These are phyloP conservation scores for Bauhinia variegata DNA, from an alignment of 306 rosid genomes.

Conservation along the genomic window DNA sequence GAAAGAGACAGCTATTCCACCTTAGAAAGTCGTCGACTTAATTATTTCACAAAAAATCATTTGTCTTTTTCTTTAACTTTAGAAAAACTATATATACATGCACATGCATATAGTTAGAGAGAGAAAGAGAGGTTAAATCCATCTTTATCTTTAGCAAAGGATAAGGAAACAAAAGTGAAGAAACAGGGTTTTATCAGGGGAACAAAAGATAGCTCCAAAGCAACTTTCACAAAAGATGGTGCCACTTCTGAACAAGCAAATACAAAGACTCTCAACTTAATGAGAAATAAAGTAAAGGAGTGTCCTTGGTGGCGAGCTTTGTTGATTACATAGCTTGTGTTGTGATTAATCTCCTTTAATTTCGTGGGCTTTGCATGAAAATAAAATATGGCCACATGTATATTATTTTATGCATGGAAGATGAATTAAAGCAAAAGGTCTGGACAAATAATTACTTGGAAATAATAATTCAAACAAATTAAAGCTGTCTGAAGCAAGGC, in stretches of 20 bases:
- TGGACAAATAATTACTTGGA: no score
- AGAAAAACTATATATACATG: no score
- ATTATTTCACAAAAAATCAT: no score
- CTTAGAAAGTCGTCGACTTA: no score
- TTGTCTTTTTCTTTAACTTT: no score
- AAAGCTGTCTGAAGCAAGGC: not conserved
- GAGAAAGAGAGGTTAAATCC: not conserved
- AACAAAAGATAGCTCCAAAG: conserved; percentile 34
- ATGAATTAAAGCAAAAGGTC: no score
- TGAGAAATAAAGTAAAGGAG: not conserved
- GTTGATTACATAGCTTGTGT: conserved; percentile 20
- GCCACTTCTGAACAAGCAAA: conserved; percentile 14
- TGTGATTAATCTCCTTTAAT: not conserved
- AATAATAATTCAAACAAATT: no score
- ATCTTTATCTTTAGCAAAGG: conserved; percentile 15
- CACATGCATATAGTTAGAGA: not conserved
- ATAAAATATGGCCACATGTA: no score
- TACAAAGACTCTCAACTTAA: not conserved
- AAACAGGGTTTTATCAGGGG: conserved; percentile 14
- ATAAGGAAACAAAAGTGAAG: conserved; percentile 27
- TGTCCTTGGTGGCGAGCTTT: conserved; percentile 17
- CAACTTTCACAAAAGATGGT: conserved; percentile 44
- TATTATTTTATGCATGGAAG: no score
- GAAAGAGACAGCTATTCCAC: no score
- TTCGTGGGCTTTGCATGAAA: conserved; percentile 32